phyloP scores from a whole-genome alignment of 2,329 filamentous ascomycete species.

The Colletotrichum brevisporum region DNA sequence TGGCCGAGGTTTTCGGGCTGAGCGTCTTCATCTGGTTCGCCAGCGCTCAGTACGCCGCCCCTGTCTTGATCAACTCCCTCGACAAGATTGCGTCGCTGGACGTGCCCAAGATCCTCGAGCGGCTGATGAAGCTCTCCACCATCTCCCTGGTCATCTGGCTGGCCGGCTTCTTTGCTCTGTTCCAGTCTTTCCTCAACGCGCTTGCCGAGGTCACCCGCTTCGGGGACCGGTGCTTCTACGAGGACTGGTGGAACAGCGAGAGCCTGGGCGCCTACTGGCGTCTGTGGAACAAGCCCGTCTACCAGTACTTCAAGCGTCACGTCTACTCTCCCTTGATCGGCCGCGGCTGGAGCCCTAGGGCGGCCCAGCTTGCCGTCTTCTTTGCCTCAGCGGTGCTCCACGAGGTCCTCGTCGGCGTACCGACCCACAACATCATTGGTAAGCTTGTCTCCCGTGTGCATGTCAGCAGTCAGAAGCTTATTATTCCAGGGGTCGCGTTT shows the following conservation, averaged over 20 bases:
- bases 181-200: slow-evolving; percentile 93
- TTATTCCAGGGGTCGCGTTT: slow-evolving; percentile 84
- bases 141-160: slow-evolving; percentile 98
- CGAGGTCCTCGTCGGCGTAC: slow-evolving; percentile 92
- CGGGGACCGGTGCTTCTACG: slow-evolving; percentile 94
- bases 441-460: slow-evolving; percentile 46
- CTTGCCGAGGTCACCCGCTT: slow-evolving; percentile 92
- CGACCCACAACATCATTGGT: slow-evolving; percentile 94
- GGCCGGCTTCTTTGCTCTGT: slow-evolving; percentile 95
- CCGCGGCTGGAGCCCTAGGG: slow-evolving; percentile 79
- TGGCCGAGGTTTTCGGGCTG: slow-evolving; percentile 82
- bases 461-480: neutral
- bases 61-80: slow-evolving; percentile 89
- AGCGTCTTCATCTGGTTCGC: slow-evolving; percentile 95
- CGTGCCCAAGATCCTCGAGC: slow-evolving; percentile 85
- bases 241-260: slow-evolving; percentile 97
- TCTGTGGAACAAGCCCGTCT: slow-evolving; percentile 97
- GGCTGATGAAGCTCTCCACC: slow-evolving; percentile 93
- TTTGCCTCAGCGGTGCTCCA: slow-evolving; percentile 90
- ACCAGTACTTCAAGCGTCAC: slow-evolving; percentile 95
- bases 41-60: slow-evolving; percentile 93
- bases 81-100: slow-evolving; percentile 88
- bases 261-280: slow-evolving; percentile 93
- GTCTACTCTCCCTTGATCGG: slow-evolving; percentile 91
- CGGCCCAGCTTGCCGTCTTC: slow-evolving; percentile 87